Percentiles rank a stretch among this genome's conserved stretches.
Conservation (phyloP, 1,284 basidiomycete species). For the Ceratobasidium sp. region DNA sequence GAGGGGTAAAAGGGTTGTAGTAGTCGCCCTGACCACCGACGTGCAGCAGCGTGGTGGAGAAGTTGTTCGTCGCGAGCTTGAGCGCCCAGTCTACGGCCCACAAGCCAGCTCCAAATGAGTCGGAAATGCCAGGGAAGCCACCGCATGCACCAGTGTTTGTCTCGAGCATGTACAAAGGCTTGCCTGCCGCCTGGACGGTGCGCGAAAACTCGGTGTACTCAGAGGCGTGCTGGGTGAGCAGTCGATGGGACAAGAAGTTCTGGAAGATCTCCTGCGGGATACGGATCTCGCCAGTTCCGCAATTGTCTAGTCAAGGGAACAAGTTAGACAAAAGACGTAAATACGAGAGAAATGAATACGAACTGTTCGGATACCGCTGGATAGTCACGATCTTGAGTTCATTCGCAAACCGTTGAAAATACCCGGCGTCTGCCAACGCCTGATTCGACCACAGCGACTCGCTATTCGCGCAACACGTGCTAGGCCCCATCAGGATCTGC, state of each 20-base stretch:
- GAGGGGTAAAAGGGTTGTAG: slow-evolving; percentile 65
- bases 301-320: slow-evolving; percentile 37
- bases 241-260: slow-evolving; percentile 42
- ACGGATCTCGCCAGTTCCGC: slow-evolving; percentile 36
- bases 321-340: background rate
- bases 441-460: slow-evolving; percentile 54
- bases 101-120: slow-evolving; percentile 75
- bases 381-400: slow-evolving; percentile 41
- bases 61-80: slow-evolving; percentile 72
- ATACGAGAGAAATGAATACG: background rate
- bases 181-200: slow-evolving; percentile 51
- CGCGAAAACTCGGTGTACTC: slow-evolving; percentile 40
- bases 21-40: slow-evolving; percentile 52
- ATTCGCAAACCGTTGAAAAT: slow-evolving; percentile 40
- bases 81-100: slow-evolving; percentile 78
- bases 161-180: slow-evolving; percentile 62
- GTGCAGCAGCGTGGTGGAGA: slow-evolving; percentile 58
- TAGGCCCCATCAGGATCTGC: slow-evolving; percentile 72
- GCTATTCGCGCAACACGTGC: slow-evolving; percentile 60
- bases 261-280: slow-evolving; percentile 42
- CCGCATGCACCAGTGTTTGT: slow-evolving; percentile 64
- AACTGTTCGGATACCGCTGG: slow-evolving; percentile 48
- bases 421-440: slow-evolving; percentile 28
- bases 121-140: slow-evolving; percentile 62
- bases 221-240: slow-evolving; percentile 26